phyloP scores from a whole-genome alignment of 2,329 filamentous ascomycete species.

The Trichophaea hybrida region DNA sequence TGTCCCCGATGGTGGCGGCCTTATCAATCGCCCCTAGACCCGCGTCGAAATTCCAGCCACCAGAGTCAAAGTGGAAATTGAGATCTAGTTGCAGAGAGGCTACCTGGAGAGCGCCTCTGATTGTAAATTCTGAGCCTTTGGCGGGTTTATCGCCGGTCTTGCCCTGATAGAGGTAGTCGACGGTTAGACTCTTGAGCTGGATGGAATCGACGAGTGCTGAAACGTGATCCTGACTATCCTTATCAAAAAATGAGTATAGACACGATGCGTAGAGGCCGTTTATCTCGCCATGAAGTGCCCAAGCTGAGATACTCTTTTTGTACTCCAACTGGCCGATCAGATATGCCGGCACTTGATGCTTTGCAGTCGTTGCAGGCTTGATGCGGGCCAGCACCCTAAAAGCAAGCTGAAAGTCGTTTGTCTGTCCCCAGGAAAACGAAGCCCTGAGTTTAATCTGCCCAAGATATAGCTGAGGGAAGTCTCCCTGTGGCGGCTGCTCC shows the following conservation, averaged over 20 bases:
- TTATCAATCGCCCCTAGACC: neutral
- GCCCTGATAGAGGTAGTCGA: conserved; percentile 21
- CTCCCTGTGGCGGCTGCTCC: conserved; percentile 2
- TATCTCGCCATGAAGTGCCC: conserved; percentile 8
- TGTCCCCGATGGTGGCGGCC: conserved; percentile 6
- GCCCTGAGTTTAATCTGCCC: conserved; percentile 11
- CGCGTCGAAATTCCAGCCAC: conserved; percentile 16
- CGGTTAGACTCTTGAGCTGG: conserved; percentile 12
- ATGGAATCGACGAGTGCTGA: conserved; percentile 20
- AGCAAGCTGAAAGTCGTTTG: neutral
- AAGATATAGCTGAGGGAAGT: conserved; percentile 8
- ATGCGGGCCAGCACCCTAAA: conserved; percentile 5
- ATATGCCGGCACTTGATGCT: neutral
- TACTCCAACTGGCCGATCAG: conserved; percentile 5
- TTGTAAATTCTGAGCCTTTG: too few species aligned
- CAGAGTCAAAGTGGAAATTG: conserved; percentile 16
- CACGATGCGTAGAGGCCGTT: conserved; percentile 8
- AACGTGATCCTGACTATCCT: conserved; percentile 11
- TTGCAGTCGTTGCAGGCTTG: neutral
- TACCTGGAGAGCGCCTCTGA: conserved; percentile 21
- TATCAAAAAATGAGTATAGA: conserved; percentile 17
- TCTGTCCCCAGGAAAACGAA: conserved; percentile 9
- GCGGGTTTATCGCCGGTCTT: conserved; percentile 4
- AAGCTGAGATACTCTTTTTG: conserved; percentile 3
- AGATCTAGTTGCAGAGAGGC: conserved; percentile 22